Conservation (phyloP, 495 filamentous ascomycete species). For the Neurospora cerealis region DNA sequence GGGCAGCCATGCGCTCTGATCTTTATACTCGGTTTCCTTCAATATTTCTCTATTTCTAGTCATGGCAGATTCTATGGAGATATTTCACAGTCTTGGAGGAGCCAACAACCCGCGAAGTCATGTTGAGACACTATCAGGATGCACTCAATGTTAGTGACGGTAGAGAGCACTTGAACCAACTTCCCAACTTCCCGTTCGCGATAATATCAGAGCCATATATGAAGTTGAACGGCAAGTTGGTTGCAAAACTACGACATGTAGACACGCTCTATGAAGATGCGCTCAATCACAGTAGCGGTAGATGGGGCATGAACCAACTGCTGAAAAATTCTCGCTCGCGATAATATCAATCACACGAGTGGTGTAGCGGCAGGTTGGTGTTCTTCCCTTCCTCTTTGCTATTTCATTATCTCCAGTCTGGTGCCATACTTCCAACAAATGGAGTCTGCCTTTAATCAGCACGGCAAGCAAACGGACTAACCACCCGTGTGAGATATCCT, state of each 20-base stretch:
- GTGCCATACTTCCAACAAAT: background rate
- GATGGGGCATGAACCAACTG: background rate
- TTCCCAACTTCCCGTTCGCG: background rate
- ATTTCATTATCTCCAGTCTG: background rate
- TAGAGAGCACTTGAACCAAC: too few species aligned
- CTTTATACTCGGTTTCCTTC: too few species aligned
- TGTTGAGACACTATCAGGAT: too few species aligned
- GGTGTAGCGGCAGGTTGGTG: background rate
- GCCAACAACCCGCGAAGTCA: too few species aligned
- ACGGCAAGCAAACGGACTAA: background rate
- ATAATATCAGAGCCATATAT: background rate
- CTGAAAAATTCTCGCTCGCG: background rate
- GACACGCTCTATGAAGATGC: background rate
- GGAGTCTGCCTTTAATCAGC: background rate
- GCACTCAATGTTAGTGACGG: too few species aligned
- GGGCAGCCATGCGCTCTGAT: too few species aligned
- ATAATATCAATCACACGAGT: background rate
- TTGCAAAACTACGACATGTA: background rate
- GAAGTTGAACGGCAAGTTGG: background rate
- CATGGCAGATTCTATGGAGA: too few species aligned
- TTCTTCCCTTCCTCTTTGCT: background rate
- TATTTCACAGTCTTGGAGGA: too few species aligned
- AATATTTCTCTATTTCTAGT: too few species aligned
- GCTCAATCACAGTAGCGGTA: background rate
- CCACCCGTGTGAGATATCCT: background rate